Evolutionary conservation across 345 rosid genomes (phyloP), one percentile per base, ranked within the genome.

Genomic region (Cochlearia excelsa): DNA sequence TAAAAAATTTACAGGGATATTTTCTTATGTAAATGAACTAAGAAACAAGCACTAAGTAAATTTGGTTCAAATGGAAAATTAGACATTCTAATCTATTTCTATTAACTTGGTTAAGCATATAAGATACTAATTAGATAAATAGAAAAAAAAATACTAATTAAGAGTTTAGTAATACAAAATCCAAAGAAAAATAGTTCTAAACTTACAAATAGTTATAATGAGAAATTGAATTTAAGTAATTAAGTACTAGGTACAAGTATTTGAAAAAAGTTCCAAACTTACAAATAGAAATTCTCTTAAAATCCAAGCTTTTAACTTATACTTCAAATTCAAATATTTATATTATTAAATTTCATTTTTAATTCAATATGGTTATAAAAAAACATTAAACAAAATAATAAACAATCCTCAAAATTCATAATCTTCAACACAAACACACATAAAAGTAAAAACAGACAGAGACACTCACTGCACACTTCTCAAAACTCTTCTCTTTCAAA

Each of bases 401-500:
- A 35, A 38, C 7, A 52, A 1, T 48, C 51, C 66, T 71, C 70
- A 71, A 71, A 57, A 26, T 52, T 30, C 30, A 30, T 40, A 63
- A 60, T 64, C 59, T 71, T 57, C 61, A 46, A 71, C 66, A 64
- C 56, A 70, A 9, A 44, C 65, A 37, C 65, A 51, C 59, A 50
- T 26, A 52, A 70, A 71, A 51, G 66, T 64, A 64, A 50, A 70
- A 64, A 70, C 23, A 63, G 8, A 64, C 47, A 51, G 44, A 57
- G 26, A 64, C 70, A 70, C 69, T 70, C 58, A 63, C 69, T 63
- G 28, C 75, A 64, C 70, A 71, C 45, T 58, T 64, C 51, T 64
- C 70, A 58, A 64, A 64, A 52, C 6, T 46, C 66, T 26, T 51
- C 51, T 65, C 56, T 51, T 30, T 26, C 38, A 46, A 26, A 47